Percentiles rank a stretch among this genome's conserved stretches.
phyloP scores from a whole-genome alignment of 768 basidiomycete genomes.

The Kwoniella shandongensis region DNA sequence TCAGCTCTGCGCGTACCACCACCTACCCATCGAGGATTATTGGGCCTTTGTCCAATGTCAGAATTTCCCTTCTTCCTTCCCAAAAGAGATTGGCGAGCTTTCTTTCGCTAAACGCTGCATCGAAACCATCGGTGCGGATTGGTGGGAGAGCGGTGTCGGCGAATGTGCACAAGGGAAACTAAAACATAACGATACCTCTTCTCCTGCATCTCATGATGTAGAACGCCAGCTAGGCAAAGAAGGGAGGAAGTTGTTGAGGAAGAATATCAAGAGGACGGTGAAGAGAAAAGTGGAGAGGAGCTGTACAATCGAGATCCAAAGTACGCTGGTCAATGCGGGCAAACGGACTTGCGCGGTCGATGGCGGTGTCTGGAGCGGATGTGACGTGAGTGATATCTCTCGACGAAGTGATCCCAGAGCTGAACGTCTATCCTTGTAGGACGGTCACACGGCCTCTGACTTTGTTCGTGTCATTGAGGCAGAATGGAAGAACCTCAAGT shows the following conservation, averaged over 20 bases:
- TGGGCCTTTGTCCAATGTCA: conserved; percentile 30
- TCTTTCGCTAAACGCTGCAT: conserved; percentile 70
- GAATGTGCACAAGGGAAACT: conserved; percentile 59
- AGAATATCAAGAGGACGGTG: conserved; percentile 60
- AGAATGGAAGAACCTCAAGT: conserved; percentile 64
- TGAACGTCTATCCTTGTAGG: too few relatives aligned
- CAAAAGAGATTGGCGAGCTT: conserved; percentile 65
- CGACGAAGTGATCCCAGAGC: too few relatives aligned
- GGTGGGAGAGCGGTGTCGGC: conserved; percentile 61
- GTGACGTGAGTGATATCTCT: conserved; percentile 60
- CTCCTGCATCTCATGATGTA: not conserved
- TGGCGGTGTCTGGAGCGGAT: conserved; percentile 51
- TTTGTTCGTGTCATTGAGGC: conserved; percentile 75
- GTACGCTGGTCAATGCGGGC: conserved; percentile 42
- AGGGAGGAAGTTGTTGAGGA: conserved; percentile 58
- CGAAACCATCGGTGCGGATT: conserved; percentile 64
- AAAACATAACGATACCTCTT: conserved; percentile 1
- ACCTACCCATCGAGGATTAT: conserved; percentile 50
- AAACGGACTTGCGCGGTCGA: conserved; percentile 73
- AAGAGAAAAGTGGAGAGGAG: conserved; percentile 71
- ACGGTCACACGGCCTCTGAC: conserved; percentile 70
- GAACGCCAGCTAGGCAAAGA: conserved; percentile 30
- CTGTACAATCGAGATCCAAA: conserved; percentile 78
- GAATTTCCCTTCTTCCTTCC: conserved; percentile 33
- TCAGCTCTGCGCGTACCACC: conserved; percentile 66